Evolutionary conservation across 148 eudicot genomes (phyloP).

Genomic region (Pharnaceum exiguum): DNA sequence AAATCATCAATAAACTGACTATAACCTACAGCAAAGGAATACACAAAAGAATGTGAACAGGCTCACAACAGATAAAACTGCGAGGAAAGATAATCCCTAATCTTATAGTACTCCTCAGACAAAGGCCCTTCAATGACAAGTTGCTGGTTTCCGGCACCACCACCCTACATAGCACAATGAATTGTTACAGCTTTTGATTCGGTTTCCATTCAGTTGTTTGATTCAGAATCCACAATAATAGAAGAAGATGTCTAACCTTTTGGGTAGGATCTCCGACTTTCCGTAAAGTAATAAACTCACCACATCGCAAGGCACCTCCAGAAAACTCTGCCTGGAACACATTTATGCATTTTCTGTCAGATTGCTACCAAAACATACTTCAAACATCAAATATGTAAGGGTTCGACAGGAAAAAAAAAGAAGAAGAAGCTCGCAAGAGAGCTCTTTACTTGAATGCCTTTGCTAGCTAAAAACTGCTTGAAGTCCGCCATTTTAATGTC

Average conservation of each 20-base stretch:
- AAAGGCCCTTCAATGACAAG: constrained; percentile 89
- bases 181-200: not conserved
- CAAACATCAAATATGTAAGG: no score
- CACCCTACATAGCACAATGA: constrained; percentile 49
- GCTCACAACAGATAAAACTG: constrained; percentile 74
- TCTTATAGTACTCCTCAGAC: constrained; percentile 77
- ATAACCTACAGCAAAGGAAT: not conserved
- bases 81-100: constrained; percentile 70
- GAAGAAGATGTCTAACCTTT: constrained; percentile 42
- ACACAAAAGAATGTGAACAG: not conserved
- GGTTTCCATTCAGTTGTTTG: not conserved
- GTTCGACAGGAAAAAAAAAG: no score
- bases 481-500: constrained; percentile 96
- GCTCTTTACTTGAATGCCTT: constrained; percentile 73
- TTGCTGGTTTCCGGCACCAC: constrained; percentile 71
- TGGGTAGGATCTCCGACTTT: constrained; percentile 87
- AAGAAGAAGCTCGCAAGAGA: not conserved
- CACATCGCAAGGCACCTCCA: constrained; percentile 88
- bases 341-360: not conserved
- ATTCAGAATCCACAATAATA: not conserved
- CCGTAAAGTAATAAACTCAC: constrained; percentile 76
- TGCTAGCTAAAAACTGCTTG: constrained; percentile 86
- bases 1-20: not conserved
- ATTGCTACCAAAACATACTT: no score
- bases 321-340: constrained; percentile 78